These are phyloP conservation scores for Bassia scoparia DNA, from an alignment of 148 eudicot genomes.

Conservation along the genomic window DNA sequence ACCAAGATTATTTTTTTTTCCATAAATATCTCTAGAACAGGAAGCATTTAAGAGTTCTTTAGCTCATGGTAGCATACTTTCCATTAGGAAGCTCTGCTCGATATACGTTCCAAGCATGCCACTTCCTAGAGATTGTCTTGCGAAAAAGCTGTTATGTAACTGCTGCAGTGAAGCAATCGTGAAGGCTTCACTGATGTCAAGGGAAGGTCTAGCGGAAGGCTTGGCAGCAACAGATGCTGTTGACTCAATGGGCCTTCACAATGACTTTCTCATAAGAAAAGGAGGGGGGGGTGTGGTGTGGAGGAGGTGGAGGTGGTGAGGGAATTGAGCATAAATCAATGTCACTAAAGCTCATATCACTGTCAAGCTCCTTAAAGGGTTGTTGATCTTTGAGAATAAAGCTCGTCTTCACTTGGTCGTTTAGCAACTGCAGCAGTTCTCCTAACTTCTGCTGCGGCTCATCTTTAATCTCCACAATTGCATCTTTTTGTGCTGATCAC, in stretches of 20 bases:
- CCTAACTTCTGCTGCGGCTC: conserved; percentile 46
- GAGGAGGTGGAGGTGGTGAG: conserved; percentile 59
- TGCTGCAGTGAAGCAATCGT: conserved; percentile 91
- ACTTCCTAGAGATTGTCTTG: conserved; percentile 80
- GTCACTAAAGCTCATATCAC: conserved; percentile 54
- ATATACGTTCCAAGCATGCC: conserved; percentile 96
- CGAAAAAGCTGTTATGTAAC: conserved; percentile 83
- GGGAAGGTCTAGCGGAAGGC: conserved; percentile 47
- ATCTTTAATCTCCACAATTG: conserved; percentile 43
- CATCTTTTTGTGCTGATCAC: conserved; percentile 46
- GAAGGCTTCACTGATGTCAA: conserved; percentile 66
- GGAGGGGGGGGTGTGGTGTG: conserved; percentile 46
- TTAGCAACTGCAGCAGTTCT: conserved; percentile 37
- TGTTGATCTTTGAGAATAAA: conserved; percentile 37
- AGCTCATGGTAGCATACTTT: conserved; percentile 37
- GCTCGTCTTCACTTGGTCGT: conserved; percentile 40
- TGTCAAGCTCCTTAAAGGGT: conserved; percentile 43
- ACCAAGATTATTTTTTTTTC: no score
- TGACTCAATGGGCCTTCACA: conserved; percentile 47
- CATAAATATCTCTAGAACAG: background rate
- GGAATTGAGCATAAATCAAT: conserved; percentile 59
- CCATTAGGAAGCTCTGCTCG: conserved; percentile 74
- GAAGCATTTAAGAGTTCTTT: background rate
- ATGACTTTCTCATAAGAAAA: conserved; percentile 42
- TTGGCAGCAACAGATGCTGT: conserved; percentile 34